Percentiles rank a stretch among this genome's conserved stretches.
phyloP scores from a whole-genome alignment of 768 basidiomycete genomes.

The Phallus indusiatus region DNA sequence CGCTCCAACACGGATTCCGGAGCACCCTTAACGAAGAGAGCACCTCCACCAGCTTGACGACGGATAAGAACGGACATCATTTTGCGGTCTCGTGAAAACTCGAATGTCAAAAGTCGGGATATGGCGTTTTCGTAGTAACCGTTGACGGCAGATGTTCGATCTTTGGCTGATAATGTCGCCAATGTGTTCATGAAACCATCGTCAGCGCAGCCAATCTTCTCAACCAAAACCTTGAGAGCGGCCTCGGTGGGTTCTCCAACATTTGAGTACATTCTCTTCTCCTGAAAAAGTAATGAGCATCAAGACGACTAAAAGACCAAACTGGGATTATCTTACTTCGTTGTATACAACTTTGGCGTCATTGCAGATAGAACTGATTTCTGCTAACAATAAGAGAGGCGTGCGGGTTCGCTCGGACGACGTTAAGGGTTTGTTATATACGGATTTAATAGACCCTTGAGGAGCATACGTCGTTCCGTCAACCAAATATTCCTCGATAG shows the following conservation, averaged over 20 bases:
- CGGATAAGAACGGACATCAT: conserved; percentile 96
- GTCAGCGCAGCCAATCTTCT: conserved; percentile 82
- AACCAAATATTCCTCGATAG: conserved; percentile 62
- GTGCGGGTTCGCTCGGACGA: conserved; percentile 49
- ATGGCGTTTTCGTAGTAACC: conserved; percentile 69
- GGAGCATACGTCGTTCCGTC: conserved; percentile 94
- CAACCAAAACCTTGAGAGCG: conserved; percentile 86
- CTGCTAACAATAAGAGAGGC: conserved; percentile 75
- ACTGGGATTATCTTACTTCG: conserved; percentile 34
- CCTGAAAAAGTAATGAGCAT: conserved; percentile 33
- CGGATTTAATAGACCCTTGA: conserved; percentile 55
- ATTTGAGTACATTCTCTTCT: conserved; percentile 68
- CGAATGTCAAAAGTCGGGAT: conserved; percentile 84
- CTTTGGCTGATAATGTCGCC: conserved; percentile 40
- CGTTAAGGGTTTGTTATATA: conserved; percentile 46
- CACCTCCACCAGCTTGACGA: conserved; percentile 37
- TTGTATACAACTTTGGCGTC: conserved; percentile 87
- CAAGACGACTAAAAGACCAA: not conserved
- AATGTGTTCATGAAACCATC: conserved; percentile 48
- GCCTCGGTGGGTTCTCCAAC: conserved; percentile 98
- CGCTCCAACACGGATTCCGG: conserved; percentile 92
- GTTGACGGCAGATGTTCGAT: conserved; percentile 77
- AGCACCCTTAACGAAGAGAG: conserved; percentile 90
- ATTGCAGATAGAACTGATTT: conserved; percentile 91
- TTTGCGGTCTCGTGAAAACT: conserved; percentile 96